These are phyloP conservation scores for Castanea crenata DNA, from an alignment of 306 rosid genomes.

Conservation along the genomic window DNA sequence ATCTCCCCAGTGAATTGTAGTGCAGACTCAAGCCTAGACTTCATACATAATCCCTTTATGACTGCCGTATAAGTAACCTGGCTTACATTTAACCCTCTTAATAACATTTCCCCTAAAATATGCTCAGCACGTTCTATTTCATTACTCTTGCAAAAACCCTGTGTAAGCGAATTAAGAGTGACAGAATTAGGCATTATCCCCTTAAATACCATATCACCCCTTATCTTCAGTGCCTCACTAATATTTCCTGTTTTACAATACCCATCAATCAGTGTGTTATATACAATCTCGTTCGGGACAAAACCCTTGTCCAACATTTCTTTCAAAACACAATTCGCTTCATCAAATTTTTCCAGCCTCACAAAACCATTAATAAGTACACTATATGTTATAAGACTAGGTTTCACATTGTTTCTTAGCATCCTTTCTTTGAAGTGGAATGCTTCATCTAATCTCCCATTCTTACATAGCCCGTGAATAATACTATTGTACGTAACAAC, in stretches of 20 bases:
- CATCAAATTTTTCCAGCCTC: slow-evolving; percentile 49
- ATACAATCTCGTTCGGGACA: slow-evolving; percentile 58
- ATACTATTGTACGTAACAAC: slow-evolving; percentile 65
- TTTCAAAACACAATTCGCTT: slow-evolving; percentile 40
- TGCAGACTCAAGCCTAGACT: slow-evolving; percentile 48
- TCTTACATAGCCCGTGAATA: slow-evolving; percentile 67
- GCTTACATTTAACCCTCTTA: slow-evolving; percentile 37
- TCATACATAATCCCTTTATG: slow-evolving; percentile 43
- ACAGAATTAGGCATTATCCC: slow-evolving; percentile 59
- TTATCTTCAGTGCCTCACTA: slow-evolving; percentile 51
- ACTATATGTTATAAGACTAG: slow-evolving; percentile 55
- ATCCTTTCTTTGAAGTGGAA: slow-evolving; percentile 51
- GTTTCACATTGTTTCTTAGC: slow-evolving; percentile 42
- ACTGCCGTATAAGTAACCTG: slow-evolving; percentile 49
- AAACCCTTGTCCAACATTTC: slow-evolving; percentile 57
- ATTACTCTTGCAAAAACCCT: slow-evolving; percentile 52
- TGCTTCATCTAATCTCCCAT: slow-evolving; percentile 56
- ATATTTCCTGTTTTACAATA: slow-evolving; percentile 57
- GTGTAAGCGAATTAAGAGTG: slow-evolving; percentile 57
- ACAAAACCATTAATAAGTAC: slow-evolving; percentile 58
- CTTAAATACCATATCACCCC: slow-evolving; percentile 58
- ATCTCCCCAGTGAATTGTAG: slow-evolving; percentile 38
- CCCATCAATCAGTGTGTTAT: slow-evolving; percentile 59
- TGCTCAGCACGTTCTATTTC: slow-evolving; percentile 50
- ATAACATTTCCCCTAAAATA: slow-evolving; percentile 37